Evolutionary conservation across 2,329 filamentous ascomycete species (phyloP).

Genomic region (Phyllosticta ampelicida): DNA sequence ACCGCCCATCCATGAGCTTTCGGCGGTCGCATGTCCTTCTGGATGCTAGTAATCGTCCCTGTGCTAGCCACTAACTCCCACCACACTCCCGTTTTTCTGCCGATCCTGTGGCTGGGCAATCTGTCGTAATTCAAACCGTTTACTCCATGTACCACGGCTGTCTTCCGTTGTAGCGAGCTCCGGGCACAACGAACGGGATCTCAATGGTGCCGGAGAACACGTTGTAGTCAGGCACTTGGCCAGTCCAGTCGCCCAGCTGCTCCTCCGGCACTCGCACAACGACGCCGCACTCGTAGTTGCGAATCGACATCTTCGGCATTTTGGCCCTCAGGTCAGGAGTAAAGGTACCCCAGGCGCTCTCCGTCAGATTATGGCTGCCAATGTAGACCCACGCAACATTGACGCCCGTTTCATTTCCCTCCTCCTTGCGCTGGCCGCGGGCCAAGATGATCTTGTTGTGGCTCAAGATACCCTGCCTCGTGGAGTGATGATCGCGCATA

Average conservation of each 20-base stretch:
- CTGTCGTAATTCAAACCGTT: background rate
- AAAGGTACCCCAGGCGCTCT: constrained; percentile 85
- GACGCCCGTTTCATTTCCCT: constrained; percentile 17
- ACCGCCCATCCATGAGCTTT: background rate
- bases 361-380: constrained; percentile 84
- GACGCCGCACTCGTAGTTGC: constrained; percentile 95
- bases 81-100: background rate
- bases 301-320: constrained; percentile 64
- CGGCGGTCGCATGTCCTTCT: background rate
- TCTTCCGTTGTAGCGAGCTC: constrained; percentile 36
- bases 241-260: constrained; percentile 11
- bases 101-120: background rate
- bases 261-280: constrained; percentile 48
- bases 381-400: constrained; percentile 65
- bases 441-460: constrained; percentile 60
- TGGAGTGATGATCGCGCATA: constrained; percentile 66
- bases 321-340: constrained; percentile 58
- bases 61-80: background rate
- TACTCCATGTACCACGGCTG: constrained; percentile 33
- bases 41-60: background rate
- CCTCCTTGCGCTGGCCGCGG: constrained; percentile 32
- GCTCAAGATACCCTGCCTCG: constrained; percentile 61
- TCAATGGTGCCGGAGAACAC: constrained; percentile 48
- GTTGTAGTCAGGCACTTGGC: constrained; percentile 25
- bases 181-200: constrained; percentile 54